Evolutionary conservation across 176 grass and related monocot species (phyloP).

Genomic region (Rhipidocladum racemiflorum): DNA sequence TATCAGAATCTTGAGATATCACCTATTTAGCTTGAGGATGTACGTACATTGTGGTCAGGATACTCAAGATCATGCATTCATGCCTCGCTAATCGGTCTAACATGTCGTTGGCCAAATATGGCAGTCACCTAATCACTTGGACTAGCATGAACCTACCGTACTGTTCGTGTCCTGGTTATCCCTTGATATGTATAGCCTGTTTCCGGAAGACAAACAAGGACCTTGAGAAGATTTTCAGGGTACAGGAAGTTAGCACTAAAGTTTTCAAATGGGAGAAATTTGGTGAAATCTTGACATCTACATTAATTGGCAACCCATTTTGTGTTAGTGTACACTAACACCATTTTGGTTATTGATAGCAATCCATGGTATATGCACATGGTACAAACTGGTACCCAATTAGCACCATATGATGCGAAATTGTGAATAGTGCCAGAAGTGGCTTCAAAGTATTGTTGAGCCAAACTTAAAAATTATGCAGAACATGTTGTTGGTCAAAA

Average conservation of each 20-base stretch:
- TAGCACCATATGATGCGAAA: not conserved
- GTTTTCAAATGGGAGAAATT: not conserved
- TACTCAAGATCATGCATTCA: not conserved
- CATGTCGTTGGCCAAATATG: not conserved
- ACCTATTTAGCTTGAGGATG: not conserved
- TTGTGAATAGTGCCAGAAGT: not conserved
- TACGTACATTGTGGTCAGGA: not conserved
- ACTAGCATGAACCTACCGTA: not conserved
- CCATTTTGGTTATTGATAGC: not conserved
- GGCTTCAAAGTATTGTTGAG: not conserved
- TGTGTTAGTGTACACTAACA: not conserved
- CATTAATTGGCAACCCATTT: not conserved
- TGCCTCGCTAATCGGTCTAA: not conserved
- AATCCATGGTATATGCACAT: not conserved
- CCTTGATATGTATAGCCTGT: not conserved
- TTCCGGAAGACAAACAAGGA: not conserved
- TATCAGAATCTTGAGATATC: constrained; percentile 9
- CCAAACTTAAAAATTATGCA: not conserved
- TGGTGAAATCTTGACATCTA: not conserved
- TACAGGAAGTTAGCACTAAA: not conserved
- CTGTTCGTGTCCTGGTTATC: no score
- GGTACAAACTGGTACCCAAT: not conserved
- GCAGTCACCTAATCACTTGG: not conserved
- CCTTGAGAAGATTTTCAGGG: not conserved
- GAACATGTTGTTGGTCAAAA: not conserved